Evolutionary conservation across 2,329 filamentous ascomycete genomes (phyloP).

Genomic region (Fusarium tanahbumbuense): DNA sequence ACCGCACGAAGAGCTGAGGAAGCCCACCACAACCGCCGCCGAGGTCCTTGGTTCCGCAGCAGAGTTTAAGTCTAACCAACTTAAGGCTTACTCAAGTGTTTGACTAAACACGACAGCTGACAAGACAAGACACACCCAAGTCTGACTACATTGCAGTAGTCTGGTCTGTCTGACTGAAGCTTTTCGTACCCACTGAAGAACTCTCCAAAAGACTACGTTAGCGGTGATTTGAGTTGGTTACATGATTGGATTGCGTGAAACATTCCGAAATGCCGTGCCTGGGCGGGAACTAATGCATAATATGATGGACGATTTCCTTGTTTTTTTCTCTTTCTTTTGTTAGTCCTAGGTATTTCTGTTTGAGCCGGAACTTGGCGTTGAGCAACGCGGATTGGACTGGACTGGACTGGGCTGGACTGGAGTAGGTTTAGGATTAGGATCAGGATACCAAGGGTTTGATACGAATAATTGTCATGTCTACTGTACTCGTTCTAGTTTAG

Average conservation of each 20-base stretch:
- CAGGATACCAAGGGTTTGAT: neutral
- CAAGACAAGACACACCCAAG: neutral
- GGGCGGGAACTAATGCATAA: constrained; percentile 23
- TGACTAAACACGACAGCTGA: neutral
- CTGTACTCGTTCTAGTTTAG: neutral
- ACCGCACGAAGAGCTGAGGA: constrained; percentile 51
- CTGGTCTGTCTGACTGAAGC: neutral
- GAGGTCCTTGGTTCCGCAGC: constrained; percentile 58
- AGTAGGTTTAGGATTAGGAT: constrained; percentile 17
- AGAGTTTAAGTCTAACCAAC: constrained; percentile 51
- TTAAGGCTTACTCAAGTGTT: neutral
- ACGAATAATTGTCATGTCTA: constrained; percentile 8
- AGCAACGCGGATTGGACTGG: neutral
- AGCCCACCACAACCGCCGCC: constrained; percentile 42
- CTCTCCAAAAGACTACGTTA: neutral
- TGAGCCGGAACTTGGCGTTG: constrained; percentile 21
- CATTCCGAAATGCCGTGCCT: constrained; percentile 19
- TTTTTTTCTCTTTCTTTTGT: constrained; percentile 15
- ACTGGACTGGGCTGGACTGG: neutral
- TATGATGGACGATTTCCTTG: constrained; percentile 30
- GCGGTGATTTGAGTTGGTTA: constrained; percentile 7
- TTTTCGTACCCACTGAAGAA: constrained; percentile 18
- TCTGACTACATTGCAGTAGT: neutral
- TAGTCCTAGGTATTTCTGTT: constrained; percentile 6
- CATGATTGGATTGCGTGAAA: constrained; percentile 23